These are phyloP conservation scores for Chytridium lagenaria DNA, from an alignment of 371 early-diverging fungal genomes.

Conservation along the genomic window DNA sequence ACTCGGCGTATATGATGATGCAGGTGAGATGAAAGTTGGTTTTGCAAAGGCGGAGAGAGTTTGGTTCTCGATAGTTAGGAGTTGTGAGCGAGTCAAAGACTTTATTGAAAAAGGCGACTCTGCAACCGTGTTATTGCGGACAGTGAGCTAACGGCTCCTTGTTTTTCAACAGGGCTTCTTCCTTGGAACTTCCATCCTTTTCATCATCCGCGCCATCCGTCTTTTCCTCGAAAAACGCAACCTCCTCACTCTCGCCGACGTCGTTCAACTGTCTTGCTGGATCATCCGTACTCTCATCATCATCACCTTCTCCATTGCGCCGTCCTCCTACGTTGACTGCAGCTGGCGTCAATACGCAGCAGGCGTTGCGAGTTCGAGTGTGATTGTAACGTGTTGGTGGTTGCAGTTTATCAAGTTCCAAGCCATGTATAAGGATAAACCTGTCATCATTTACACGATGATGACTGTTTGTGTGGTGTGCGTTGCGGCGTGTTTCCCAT, in stretches of 20 bases:
- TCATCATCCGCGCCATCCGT: slow-evolving; percentile 25
- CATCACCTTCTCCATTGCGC: slow-evolving; percentile 32
- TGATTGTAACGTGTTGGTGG: slow-evolving; percentile 35
- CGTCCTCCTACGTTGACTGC: slow-evolving; percentile 27
- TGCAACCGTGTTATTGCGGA: too few species aligned
- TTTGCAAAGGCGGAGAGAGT: not conserved
- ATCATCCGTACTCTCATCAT: slow-evolving; percentile 30
- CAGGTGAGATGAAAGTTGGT: slow-evolving; percentile 18
- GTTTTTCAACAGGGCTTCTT: slow-evolving; percentile 35
- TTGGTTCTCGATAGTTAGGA: too few species aligned
- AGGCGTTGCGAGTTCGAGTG: slow-evolving; percentile 23
- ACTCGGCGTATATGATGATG: slow-evolving; percentile 33
- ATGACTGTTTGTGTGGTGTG: slow-evolving; percentile 25
- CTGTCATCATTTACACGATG: slow-evolving; percentile 12
- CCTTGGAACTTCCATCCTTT: slow-evolving; percentile 30
- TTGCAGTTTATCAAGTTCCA: slow-evolving; percentile 38
- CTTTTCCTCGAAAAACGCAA: slow-evolving; percentile 26
- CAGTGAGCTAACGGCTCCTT: not conserved
- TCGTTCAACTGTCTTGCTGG: slow-evolving; percentile 28
- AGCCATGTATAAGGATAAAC: slow-evolving; percentile 32
- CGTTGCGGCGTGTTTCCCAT: slow-evolving; percentile 32
- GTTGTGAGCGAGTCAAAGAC: too few species aligned
- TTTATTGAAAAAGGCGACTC: too few species aligned
- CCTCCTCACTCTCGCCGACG: slow-evolving; percentile 32
- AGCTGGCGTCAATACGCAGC: slow-evolving; percentile 31